Conservation (phyloP, 257 asterid genomes). For the Orobanche coerulescens region DNA sequence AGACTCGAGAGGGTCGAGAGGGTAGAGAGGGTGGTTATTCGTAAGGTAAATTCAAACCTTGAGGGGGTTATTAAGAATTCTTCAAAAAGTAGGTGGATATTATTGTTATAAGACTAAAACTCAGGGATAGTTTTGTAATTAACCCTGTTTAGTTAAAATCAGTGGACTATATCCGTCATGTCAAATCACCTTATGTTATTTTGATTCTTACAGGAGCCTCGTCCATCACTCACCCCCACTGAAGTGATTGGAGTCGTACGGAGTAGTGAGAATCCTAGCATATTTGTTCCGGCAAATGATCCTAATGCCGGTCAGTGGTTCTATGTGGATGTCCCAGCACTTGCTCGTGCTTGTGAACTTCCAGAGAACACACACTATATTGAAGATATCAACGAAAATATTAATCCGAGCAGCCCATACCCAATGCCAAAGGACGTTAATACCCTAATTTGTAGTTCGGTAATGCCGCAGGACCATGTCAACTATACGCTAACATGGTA, state of each 20-base stretch:
- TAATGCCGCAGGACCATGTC: constrained; percentile 94
- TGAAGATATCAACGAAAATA: constrained; percentile 65
- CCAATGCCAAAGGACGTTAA: constrained; percentile 78
- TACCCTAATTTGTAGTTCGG: constrained; percentile 66
- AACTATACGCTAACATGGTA: constrained; percentile 89
- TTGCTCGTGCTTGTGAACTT: constrained; percentile 72
- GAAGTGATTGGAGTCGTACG: constrained; percentile 76
- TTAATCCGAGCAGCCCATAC: constrained; percentile 73
- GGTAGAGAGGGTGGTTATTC: no score
- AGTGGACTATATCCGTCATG: no score
- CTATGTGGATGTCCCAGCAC: constrained; percentile 79
- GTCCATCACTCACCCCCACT: constrained; percentile 32
- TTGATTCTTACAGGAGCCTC: constrained; percentile 47
- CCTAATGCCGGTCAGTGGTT: constrained; percentile 80
- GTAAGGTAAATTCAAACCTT: no score
- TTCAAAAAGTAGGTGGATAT: no score
- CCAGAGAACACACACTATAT: constrained; percentile 63
- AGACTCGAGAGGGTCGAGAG: no score
- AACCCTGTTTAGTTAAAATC: constrained; percentile 3
- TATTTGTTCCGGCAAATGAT: constrained; percentile 95
- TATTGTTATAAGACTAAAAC: no score
- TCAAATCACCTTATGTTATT: constrained; percentile 24
- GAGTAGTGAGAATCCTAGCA: constrained; percentile 86
- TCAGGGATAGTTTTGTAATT: no score
- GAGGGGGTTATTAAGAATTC: no score